phyloP scores from a whole-genome alignment of 116 monocot species.

The Thalassia testudinum region DNA sequence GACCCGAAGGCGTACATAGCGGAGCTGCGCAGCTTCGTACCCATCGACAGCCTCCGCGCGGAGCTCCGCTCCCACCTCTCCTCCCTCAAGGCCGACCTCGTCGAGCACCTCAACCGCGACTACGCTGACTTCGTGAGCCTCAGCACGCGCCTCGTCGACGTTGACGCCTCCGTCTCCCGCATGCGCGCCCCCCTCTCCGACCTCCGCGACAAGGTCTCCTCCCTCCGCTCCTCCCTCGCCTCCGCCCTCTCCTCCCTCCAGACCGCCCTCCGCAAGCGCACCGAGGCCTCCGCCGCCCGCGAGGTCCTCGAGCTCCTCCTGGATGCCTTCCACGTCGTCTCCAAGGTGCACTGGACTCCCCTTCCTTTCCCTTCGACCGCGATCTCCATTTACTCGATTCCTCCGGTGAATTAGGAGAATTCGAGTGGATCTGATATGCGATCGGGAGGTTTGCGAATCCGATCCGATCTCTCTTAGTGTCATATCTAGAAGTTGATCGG shows the following conservation, averaged over 20 bases:
- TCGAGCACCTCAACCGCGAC: conserved; percentile 93
- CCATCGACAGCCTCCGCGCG: conserved; percentile 67
- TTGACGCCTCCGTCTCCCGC: conserved; percentile 52
- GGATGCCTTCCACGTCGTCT: conserved; percentile 87
- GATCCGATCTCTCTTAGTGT: no score
- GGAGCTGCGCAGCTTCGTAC: conserved; percentile 79
- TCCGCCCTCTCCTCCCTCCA: conserved; percentile 35
- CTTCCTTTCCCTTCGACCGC: no score
- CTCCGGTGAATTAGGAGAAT: no score
- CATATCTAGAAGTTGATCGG: no score
- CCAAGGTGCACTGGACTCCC: conserved; percentile 49
- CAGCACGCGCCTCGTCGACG: conserved; percentile 75
- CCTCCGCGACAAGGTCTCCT: conserved; percentile 51
- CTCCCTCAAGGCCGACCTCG: conserved; percentile 69
- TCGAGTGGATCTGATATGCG: no score
- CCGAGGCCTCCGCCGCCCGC: conserved; percentile 55
- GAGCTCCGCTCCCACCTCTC: conserved; percentile 82
- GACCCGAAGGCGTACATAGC: conserved; percentile 57
- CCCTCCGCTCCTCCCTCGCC: conserved; percentile 22
- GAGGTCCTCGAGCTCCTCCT: conserved; percentile 79
- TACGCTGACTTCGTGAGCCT: conserved; percentile 92
- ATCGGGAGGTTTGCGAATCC: no score
- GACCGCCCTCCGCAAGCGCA: conserved; percentile 46
- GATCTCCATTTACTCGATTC: no score
- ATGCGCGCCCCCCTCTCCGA: conserved; percentile 80